Evolutionary conservation across 1,139 yeast genomes (phyloP).

Genomic region (Debaryomyces fabryi): DNA sequence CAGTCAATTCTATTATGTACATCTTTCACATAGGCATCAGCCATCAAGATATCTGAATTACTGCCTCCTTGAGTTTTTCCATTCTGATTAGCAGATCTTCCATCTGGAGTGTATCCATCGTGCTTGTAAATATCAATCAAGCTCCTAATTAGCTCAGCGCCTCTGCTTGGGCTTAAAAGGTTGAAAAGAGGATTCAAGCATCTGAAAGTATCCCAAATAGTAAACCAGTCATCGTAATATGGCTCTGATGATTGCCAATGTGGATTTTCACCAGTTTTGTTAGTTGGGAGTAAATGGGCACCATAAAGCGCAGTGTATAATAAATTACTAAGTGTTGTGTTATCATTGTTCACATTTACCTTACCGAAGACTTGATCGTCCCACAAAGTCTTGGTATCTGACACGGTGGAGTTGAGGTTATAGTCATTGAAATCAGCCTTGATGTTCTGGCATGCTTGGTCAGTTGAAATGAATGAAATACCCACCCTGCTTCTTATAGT

Average conservation of each 20-base stretch:
- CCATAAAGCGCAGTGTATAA: conserved; percentile 38
- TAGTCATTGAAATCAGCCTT: conserved; percentile 20
- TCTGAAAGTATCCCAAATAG: conserved; percentile 45
- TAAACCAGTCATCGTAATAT: conserved; percentile 43
- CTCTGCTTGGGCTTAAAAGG: conserved; percentile 30
- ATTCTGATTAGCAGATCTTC: conserved; percentile 40
- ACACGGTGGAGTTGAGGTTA: conserved; percentile 24
- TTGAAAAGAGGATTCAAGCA: conserved; percentile 35
- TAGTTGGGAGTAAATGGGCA: conserved; percentile 36
- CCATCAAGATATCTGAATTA: conserved; percentile 42
- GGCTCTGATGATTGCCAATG: conserved; percentile 24
- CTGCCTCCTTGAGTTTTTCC: conserved; percentile 46
- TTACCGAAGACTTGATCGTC: conserved; percentile 28
- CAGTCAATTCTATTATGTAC: conserved; percentile 28
- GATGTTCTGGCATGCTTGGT: conserved; percentile 35
- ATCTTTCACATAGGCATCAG: conserved; percentile 39
- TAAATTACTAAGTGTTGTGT: conserved; percentile 23
- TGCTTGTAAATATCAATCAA: conserved; percentile 32
- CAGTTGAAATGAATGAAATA: conserved; percentile 32
- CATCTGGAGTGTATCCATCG: conserved; percentile 45
- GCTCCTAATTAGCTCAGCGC: conserved; percentile 34
- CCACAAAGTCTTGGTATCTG: conserved; percentile 28
- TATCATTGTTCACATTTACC: conserved; percentile 22
- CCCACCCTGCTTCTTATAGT: conserved; percentile 30
- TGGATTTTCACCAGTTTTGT: conserved; percentile 40